Evolutionary conservation across 371 early-diverging fungal genomes (phyloP).

Genomic region (Blakeslea trispora): DNA sequence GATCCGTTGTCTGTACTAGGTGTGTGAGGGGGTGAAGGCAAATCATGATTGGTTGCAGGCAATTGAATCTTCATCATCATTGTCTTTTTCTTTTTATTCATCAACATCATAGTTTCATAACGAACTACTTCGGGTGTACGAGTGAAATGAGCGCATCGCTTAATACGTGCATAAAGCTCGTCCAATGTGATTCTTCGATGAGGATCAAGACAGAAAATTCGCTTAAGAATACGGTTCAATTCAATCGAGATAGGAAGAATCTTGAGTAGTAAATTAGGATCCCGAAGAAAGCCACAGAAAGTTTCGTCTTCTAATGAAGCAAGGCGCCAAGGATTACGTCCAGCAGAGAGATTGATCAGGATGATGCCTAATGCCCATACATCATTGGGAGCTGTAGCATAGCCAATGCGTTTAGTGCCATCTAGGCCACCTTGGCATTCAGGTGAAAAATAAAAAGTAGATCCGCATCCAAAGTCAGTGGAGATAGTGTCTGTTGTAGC

Average conservation of each 20-base stretch:
- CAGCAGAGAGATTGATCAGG: constrained; percentile 74
- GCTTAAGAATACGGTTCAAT: constrained; percentile 71
- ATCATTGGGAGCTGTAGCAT: constrained; percentile 79
- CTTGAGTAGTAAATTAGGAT: constrained; percentile 63
- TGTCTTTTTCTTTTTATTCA: constrained; percentile 2
- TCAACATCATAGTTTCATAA: constrained; percentile 23
- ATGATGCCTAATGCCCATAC: constrained; percentile 87
- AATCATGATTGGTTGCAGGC: not conserved
- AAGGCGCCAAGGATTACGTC: constrained; percentile 83
- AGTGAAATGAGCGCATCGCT: constrained; percentile 62
- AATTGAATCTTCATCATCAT: constrained; percentile 11
- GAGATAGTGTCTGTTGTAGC: constrained; percentile 76
- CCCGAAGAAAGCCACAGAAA: constrained; percentile 64
- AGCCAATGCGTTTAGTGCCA: constrained; percentile 45
- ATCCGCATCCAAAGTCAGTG: constrained; percentile 88
- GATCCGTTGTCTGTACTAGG: not conserved
- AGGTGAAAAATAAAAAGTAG: constrained; percentile 92
- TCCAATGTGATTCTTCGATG: constrained; percentile 66
- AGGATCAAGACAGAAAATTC: constrained; percentile 76
- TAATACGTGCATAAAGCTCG: constrained; percentile 61
- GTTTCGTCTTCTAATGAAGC: constrained; percentile 73
- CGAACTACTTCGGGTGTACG: constrained; percentile 35
- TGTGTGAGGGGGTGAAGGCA: not conserved
- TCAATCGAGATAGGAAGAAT: constrained; percentile 73
- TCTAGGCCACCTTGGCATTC: constrained; percentile 77